phyloP scores from a whole-genome alignment of 805 yeast species.

The Candida saitoana region DNA sequence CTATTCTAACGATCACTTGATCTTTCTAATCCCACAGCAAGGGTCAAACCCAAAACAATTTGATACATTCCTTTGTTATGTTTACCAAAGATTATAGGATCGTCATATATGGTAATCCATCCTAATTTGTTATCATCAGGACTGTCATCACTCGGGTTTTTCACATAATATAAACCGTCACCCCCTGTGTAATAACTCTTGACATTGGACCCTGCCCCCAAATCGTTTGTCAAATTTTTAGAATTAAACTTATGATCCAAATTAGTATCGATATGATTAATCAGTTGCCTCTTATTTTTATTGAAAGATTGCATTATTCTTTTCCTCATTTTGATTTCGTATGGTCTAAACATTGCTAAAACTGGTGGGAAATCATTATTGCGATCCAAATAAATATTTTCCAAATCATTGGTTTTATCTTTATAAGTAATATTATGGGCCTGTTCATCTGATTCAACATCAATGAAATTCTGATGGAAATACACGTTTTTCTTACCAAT shows the following conservation, averaged over 20 bases:
- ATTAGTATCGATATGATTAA: background rate
- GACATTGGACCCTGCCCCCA: slow-evolving; percentile 20
- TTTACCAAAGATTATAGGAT: slow-evolving; percentile 20
- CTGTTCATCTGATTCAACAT: background rate
- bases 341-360: slow-evolving; percentile 39
- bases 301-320: slow-evolving; percentile 33
- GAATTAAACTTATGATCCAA: slow-evolving; percentile 9
- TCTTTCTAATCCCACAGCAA: slow-evolving; percentile 43
- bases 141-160: slow-evolving; percentile 53
- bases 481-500: slow-evolving; percentile 34
- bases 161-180: slow-evolving; percentile 49
- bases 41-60: slow-evolving; percentile 47
- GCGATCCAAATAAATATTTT: slow-evolving; percentile 24
- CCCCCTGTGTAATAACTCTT: slow-evolving; percentile 41
- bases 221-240: slow-evolving; percentile 17
- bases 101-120: slow-evolving; percentile 62
- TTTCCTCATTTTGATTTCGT: slow-evolving; percentile 34
- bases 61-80: slow-evolving; percentile 48
- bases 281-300: slow-evolving; percentile 11
- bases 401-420: slow-evolving; percentile 15
- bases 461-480: slow-evolving; percentile 32
- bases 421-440: background rate
- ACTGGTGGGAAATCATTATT: slow-evolving; percentile 22
- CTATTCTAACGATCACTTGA: background rate
- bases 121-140: slow-evolving; percentile 60